These are phyloP conservation scores for Funneliformis caledonium DNA, from an alignment of 371 early-diverging fungal genomes.

Conservation along the genomic window DNA sequence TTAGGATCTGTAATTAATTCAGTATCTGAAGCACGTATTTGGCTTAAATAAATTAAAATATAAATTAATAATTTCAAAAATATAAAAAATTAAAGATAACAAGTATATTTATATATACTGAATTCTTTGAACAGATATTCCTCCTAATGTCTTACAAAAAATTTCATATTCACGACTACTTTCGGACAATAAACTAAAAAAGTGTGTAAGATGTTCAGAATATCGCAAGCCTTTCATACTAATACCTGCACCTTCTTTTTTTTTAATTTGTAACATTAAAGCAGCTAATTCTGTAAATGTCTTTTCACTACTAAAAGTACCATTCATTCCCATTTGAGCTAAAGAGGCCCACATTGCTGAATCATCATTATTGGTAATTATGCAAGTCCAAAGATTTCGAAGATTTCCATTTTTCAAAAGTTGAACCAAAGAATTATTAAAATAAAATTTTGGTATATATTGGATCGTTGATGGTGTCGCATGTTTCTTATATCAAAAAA, in stretches of 20 bases:
- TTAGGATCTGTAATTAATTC: neutral
- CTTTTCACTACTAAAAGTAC: neutral
- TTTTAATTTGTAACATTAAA: neutral
- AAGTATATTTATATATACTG: neutral
- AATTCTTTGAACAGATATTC: neutral
- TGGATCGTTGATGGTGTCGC: no score
- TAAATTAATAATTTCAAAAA: neutral
- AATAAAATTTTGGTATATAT: no score
- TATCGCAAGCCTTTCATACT: neutral
- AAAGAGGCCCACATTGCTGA: neutral
- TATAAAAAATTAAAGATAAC: neutral
- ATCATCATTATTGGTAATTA: neutral
- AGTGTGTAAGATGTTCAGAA: neutral
- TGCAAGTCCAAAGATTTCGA: neutral
- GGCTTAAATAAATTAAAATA: neutral
- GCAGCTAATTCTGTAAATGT: neutral
- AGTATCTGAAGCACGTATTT: neutral
- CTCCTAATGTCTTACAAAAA: neutral
- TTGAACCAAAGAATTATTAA: no score
- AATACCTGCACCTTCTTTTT: neutral
- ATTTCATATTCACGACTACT: constrained; percentile 5
- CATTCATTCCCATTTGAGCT: neutral
- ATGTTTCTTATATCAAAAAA: no score
- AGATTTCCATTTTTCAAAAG: neutral
- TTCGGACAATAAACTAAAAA: neutral